These are phyloP conservation scores for Pseudopyrenochaeta lycopersici DNA, from an alignment of 2,329 filamentous ascomycete species.

Conservation along the genomic window DNA sequence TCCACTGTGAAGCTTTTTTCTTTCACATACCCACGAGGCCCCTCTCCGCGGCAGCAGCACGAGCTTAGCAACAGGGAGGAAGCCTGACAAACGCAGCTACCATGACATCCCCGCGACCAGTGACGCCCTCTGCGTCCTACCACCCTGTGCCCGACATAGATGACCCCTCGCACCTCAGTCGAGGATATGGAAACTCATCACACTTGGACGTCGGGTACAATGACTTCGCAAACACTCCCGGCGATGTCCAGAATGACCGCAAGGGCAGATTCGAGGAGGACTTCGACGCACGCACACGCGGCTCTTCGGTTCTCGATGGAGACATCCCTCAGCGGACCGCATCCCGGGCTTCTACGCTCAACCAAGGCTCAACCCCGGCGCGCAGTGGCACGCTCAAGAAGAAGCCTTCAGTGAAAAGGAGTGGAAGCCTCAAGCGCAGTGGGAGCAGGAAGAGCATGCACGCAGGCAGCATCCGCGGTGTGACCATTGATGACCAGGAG, in stretches of 20 bases:
- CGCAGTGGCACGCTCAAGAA: constrained; percentile 86
- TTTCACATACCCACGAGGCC: constrained; percentile 16
- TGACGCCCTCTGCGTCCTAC: constrained; percentile 43
- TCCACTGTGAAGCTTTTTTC: constrained; percentile 4
- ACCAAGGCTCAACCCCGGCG: constrained; percentile 59
- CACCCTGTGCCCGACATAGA: constrained; percentile 48
- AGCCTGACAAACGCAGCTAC: constrained; percentile 1
- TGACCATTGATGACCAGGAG: constrained; percentile 76
- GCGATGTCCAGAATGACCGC: constrained; percentile 37
- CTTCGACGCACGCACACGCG: constrained; percentile 74
- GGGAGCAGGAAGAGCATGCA: constrained; percentile 82
- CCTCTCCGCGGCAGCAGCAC: constrained; percentile 7
- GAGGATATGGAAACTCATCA: constrained; percentile 43
- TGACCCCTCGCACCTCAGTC: constrained; percentile 48
- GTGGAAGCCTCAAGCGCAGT: constrained; percentile 78
- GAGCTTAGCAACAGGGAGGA: constrained; percentile 6
- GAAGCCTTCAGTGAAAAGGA: constrained; percentile 79
- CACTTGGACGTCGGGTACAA: constrained; percentile 34
- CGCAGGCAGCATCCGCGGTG: constrained; percentile 85
- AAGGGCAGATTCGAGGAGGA: constrained; percentile 71
- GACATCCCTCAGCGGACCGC: constrained; percentile 67
- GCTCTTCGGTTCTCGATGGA: constrained; percentile 69
- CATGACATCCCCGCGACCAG: constrained; percentile 39
- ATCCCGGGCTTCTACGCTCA: constrained; percentile 59
- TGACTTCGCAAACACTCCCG: constrained; percentile 52